Evolutionary conservation across 1,284 basidiomycete genomes (phyloP).

Genomic region (Ganoderma multipileum): DNA sequence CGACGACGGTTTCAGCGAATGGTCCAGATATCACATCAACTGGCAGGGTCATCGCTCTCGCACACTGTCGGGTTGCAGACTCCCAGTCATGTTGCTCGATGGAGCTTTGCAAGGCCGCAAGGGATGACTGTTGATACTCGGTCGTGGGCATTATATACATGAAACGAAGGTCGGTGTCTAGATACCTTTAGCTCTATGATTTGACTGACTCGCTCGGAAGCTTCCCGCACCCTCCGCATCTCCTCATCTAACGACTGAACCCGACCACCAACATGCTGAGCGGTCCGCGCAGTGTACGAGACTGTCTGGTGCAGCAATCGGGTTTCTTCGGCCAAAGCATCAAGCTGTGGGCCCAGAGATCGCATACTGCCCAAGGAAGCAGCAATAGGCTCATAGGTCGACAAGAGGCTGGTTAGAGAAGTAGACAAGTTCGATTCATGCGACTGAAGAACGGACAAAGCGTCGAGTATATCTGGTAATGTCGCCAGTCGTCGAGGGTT

Average conservation of each 20-base stretch:
- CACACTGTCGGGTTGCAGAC: slow-evolving; percentile 89
- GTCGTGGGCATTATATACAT: slow-evolving; percentile 10
- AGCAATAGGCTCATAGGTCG: slow-evolving; percentile 71
- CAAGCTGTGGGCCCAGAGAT: slow-evolving; percentile 68
- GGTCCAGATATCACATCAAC: slow-evolving; percentile 79
- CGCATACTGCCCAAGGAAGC: slow-evolving; percentile 70
- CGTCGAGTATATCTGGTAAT: slow-evolving; percentile 72
- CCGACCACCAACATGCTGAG: slow-evolving; percentile 88
- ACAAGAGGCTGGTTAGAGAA: slow-evolving; percentile 77
- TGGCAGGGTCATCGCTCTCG: slow-evolving; percentile 87
- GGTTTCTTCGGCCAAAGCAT: slow-evolving; percentile 70
- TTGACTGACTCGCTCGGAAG: slow-evolving; percentile 84
- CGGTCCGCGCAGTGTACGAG: slow-evolving; percentile 78
- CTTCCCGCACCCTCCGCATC: slow-evolving; percentile 86
- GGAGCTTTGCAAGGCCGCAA: slow-evolving; percentile 76
- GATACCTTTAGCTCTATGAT: slow-evolving; percentile 90
- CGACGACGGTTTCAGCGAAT: slow-evolving; percentile 90
- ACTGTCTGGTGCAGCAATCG: slow-evolving; percentile 63
- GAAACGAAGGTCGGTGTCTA: slow-evolving; percentile 11
- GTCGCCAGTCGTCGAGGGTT: slow-evolving; percentile 54
- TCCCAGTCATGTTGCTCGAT: slow-evolving; percentile 96
- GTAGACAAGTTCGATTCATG: slow-evolving; percentile 82
- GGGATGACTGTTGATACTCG: slow-evolving; percentile 65
- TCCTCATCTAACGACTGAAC: slow-evolving; percentile 91
- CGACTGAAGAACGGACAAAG: slow-evolving; percentile 77